Evolutionary conservation across 2,329 filamentous ascomycete species (phyloP), one percentile per base, ranked within the genome.

Genomic region (Colletotrichum caudatum): DNA sequence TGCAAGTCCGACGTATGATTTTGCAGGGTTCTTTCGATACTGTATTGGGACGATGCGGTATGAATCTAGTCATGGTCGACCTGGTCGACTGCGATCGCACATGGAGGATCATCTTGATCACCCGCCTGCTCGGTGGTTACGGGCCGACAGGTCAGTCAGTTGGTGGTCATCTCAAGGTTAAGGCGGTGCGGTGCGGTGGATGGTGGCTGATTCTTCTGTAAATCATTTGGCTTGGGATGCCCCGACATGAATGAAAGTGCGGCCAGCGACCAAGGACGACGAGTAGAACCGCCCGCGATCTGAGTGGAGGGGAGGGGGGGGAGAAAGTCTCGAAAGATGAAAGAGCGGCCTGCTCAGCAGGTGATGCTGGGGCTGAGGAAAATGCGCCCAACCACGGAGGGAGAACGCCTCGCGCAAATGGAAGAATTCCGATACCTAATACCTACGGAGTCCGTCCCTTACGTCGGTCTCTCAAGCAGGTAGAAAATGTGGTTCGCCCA

Each of bases 401-500:
- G 50, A 69, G 62, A 70, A 66, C 56, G 61, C 67, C 71, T 71
- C 69, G 71, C 35, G 59, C 14, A 64, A 73, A 35, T 73, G 70
- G 66, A 70, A 70, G 50, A 57, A 66, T 39, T 54, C 50, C n/a
- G 44, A 41, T 20, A 41, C 29, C 29, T 29, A 29, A 29, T 29
- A 29, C 26, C 26, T 29, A 29, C 29, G 29, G 29, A 29, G 29
- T 29, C 29, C 29, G 29, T 29, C 3, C 29, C 29, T 29, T 29
- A 29, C 29, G 2, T 71, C 41, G 33, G 51, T 57, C 29, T 54
- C 5, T 35, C 3, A n/a, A n/a, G n/a, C n/a, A n/a, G n/a, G n/a
- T n/a, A 48, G 44, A n/a, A 48, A 48, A 71, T 44, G 46, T 59
- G 48, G 48, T 44, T 51, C 51, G 44, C 20, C 41, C 39, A 58